phyloP scores from a whole-genome alignment of 768 basidiomycete species.

The Suillus alpinus region DNA sequence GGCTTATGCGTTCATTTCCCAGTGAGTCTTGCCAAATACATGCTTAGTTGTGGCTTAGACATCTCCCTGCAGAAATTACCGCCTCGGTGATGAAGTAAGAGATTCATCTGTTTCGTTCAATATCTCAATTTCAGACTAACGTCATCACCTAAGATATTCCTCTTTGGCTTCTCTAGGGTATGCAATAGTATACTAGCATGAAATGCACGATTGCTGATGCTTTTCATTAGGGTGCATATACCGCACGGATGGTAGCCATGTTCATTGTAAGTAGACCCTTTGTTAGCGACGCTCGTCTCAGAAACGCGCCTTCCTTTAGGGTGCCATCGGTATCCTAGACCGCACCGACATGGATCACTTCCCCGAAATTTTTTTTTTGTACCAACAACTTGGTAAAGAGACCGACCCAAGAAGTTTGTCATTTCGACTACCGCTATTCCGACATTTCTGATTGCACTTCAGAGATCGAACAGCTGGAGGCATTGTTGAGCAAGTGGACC shows the following conservation, averaged over 20 bases:
- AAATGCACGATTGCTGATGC: constrained; percentile 6
- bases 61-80: constrained; percentile 52
- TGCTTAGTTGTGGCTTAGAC: not conserved
- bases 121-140: constrained; percentile 10
- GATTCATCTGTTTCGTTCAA: not conserved
- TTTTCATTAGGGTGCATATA: constrained; percentile 62
- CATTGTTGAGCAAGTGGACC: constrained; percentile 54
- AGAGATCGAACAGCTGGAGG: constrained; percentile 40
- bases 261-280: constrained; percentile 50
- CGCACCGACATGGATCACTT: constrained; percentile 73
- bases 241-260: constrained; percentile 69
- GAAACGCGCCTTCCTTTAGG: constrained; percentile 34
- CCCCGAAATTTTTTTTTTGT: constrained; percentile 56
- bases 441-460: not conserved
- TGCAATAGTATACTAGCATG: constrained; percentile 11
- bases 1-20: constrained; percentile 76
- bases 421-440: not conserved
- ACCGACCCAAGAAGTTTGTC: constrained; percentile 43
- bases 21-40: constrained; percentile 44
- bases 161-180: constrained; percentile 77
- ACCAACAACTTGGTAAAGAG: constrained; percentile 60
- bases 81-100: constrained; percentile 66
- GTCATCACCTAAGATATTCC: constrained; percentile 52
- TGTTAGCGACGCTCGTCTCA: constrained; percentile 4
- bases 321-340: constrained; percentile 68